phyloP scores from a whole-genome alignment of 2,329 filamentous ascomycete species.

The Alternaria novae-zelandiae region DNA sequence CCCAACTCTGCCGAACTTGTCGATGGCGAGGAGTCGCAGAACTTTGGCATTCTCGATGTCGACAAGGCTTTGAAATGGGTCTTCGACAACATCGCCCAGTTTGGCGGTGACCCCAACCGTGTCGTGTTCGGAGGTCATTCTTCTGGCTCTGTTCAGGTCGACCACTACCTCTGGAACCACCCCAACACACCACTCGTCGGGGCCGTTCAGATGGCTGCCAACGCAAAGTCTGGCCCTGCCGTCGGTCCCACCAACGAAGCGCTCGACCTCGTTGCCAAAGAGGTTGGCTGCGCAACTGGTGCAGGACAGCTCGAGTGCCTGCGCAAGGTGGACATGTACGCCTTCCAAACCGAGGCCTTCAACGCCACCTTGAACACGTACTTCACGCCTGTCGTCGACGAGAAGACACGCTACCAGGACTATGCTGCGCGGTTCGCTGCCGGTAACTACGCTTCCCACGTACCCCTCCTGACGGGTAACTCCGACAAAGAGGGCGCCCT shows the following conservation, averaged over 20 bases:
- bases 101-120: constrained; percentile 52
- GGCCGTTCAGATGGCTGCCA: constrained; percentile 34
- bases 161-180: constrained; percentile 36
- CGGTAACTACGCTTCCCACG: constrained; percentile 35
- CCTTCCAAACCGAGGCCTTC: constrained; percentile 32
- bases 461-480: constrained; percentile 35
- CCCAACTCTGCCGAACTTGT: constrained; percentile 50
- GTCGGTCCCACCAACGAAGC: constrained; percentile 26
- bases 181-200: constrained; percentile 27
- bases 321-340: constrained; percentile 29
- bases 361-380: constrained; percentile 33
- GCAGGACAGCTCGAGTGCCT: constrained; percentile 27
- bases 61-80: constrained; percentile 49
- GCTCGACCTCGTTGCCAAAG: constrained; percentile 31
- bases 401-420: constrained; percentile 30
- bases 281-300: constrained; percentile 29
- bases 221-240: constrained; percentile 33
- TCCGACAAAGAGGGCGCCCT: constrained; percentile 34
- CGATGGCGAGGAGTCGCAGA: constrained; percentile 21
- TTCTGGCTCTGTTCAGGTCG: constrained; percentile 34
- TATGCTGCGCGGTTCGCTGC: constrained; percentile 29
- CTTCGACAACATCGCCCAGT: constrained; percentile 44
- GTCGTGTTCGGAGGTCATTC: constrained; percentile 52
- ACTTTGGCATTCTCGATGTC: constrained; percentile 48
- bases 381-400: constrained; percentile 30